Conservation (phyloP, 768 basidiomycete genomes). For the Tylopilus vinaceipallidus region DNA sequence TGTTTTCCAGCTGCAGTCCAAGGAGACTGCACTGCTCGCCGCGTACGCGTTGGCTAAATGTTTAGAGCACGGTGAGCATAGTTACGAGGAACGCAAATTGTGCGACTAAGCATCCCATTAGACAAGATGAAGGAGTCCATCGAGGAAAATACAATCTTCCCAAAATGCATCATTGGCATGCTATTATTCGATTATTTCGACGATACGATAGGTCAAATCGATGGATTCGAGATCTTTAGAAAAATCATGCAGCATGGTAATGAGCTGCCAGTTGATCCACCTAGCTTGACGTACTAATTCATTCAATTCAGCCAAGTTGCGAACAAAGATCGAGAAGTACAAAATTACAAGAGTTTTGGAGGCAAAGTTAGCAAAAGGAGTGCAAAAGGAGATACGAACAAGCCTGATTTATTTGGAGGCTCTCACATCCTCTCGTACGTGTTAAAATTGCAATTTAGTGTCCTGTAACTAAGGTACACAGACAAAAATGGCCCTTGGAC, state of each 20-base stretch:
- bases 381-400: constrained; percentile 17
- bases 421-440: constrained; percentile 18
- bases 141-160: constrained; percentile 1
- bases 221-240: constrained; percentile 24
- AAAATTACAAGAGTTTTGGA: constrained; percentile 18
- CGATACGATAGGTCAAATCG: constrained; percentile 20
- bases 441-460: not conserved
- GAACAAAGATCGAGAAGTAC: constrained; percentile 9
- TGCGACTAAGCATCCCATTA: not conserved
- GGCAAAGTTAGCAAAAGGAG: constrained; percentile 13
- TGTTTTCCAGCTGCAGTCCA: constrained; percentile 18
- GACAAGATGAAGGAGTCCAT: constrained; percentile 13
- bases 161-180: constrained; percentile 20
- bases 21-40: constrained; percentile 16
- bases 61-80: constrained; percentile 12
- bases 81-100: not conserved
- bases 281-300: not conserved
- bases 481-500: not conserved
- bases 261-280: not conserved
- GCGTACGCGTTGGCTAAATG: constrained; percentile 18
- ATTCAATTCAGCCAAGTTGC: constrained; percentile 9
- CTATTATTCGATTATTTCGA: constrained; percentile 22
- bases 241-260: constrained; percentile 21
- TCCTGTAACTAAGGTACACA: not conserved
- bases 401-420: constrained; percentile 23